A percentile compares a stretch with the other conserved stretches of the same genome.
phyloP scores from a whole-genome alignment of 768 basidiomycete genomes.

The Epithele typhae region DNA sequence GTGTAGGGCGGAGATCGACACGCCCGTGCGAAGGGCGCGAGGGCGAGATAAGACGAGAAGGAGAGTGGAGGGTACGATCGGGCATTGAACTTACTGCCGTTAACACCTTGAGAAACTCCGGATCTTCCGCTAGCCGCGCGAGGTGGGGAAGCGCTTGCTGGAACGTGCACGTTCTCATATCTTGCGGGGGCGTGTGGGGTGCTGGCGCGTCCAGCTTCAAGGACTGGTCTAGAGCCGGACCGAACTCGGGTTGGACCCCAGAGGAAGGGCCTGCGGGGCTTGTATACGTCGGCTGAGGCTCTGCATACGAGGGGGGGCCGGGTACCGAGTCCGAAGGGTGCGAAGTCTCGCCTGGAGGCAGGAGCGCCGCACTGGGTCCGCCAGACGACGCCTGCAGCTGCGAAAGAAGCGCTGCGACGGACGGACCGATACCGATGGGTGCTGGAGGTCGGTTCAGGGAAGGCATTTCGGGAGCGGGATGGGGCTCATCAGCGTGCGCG shows the following conservation, averaged over 20 bases:
- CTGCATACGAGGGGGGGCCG: background rate
- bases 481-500: too few species aligned
- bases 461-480: too few species aligned
- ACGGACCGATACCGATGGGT: conserved; percentile 7
- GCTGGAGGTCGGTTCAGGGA: too few species aligned
- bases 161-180: conserved; percentile 51
- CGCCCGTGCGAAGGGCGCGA: background rate
- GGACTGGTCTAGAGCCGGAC: conserved; percentile 1
- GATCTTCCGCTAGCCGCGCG: conserved; percentile 54
- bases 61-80: too few species aligned
- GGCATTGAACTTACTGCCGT: conserved; percentile 43
- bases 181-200: conserved; percentile 22
- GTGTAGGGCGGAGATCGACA: too few species aligned
- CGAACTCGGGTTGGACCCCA: background rate
- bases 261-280: background rate
- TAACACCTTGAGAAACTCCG: conserved; percentile 45
- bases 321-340: background rate
- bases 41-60: too few species aligned
- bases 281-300: background rate
- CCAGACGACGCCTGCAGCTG: conserved; percentile 43
- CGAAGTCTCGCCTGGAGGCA: conserved; percentile 4
- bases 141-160: conserved; percentile 67
- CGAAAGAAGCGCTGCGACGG: conserved; percentile 61
- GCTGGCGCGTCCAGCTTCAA: background rate
- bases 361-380: conserved; percentile 15